Conservation (phyloP, 2,329 filamentous ascomycete species). For the Fusarium ramigenum region DNA sequence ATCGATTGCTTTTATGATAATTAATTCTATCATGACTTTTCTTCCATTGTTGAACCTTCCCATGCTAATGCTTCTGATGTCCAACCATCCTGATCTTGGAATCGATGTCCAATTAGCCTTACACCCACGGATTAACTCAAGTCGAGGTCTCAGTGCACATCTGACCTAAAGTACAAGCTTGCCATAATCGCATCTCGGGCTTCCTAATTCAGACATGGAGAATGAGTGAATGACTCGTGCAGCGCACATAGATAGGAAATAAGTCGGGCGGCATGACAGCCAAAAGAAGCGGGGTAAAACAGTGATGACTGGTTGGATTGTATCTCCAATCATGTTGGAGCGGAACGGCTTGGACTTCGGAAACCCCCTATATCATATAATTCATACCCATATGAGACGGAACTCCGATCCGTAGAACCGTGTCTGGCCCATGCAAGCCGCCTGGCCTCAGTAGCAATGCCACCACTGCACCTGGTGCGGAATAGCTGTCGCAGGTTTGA, state of each 20-base stretch:
- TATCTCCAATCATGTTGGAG: neutral
- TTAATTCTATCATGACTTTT: fast-evolving
- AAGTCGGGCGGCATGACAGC: neutral
- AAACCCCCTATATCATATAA: neutral
- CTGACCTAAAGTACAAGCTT: neutral
- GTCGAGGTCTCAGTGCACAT: neutral
- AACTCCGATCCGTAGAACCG: neutral
- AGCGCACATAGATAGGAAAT: neutral
- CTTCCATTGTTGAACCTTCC: neutral
- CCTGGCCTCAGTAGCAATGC: neutral
- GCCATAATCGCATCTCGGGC: neutral
- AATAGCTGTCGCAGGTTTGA: neutral
- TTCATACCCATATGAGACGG: neutral
- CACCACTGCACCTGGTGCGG: neutral
- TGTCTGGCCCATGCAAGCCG: neutral
- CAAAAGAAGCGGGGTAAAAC: neutral
- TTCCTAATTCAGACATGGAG: fast-evolving
- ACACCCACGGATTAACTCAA: neutral
- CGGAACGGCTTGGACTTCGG: neutral
- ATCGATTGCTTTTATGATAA: neutral
- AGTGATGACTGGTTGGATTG: neutral
- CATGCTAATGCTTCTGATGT: neutral
- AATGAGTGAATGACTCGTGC: neutral
- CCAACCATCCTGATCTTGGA: neutral
- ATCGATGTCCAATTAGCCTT: neutral